Base-by-base conservation (phyloP, 106 monocot genomes). In the Acorus gramineus region DNA sequence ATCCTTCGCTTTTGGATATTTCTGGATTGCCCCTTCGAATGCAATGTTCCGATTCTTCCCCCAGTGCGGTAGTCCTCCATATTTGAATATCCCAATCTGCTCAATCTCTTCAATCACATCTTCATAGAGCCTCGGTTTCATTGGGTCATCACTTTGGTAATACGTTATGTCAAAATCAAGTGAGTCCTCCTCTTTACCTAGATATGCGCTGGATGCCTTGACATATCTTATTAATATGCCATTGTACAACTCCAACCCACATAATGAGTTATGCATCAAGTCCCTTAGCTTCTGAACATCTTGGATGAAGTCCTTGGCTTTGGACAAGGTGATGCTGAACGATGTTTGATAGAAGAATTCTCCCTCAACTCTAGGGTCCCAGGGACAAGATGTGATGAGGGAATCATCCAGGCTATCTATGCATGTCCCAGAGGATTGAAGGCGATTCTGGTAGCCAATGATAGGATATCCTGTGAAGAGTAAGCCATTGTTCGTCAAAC, bases 61-160 rank as follows among this genome's bases (percentile, higher is more conserved):
- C 82, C 84, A 85, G 62, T 85, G 89, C n/a, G 89, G 89, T 7
- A 82, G 44, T 13, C 80, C 85, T 3, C 71, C 76, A 55, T 93
- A 93, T 69, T 85, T 88, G 74, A 85, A 72, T 58, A 85, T 11
- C 7, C 71, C 77, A 82, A 93, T 93, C 70, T 93, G 93, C 70
- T 93, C 88, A 3, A 93, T 72, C 80, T 93, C 93, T 46, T 93
- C 87, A 0, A 87, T 0, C 8, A 87, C 55, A 57, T 82, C 92
- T 56, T 80, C 68, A 51, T 82, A 7, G 2, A 84, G 63, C 49
- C 79, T 68, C 13, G 92, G 92, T 0, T 10, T 4, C 66, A 47
- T 57, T 0, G 89, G 80, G 57, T 86, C 80, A 12, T 10, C 74
- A 9, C 77, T 72, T 14, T 86, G 58, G 51, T 86, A 90, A 47